These are phyloP conservation scores for Mycena belliarum DNA, from an alignment of 768 basidiomycete species.

Conservation along the genomic window DNA sequence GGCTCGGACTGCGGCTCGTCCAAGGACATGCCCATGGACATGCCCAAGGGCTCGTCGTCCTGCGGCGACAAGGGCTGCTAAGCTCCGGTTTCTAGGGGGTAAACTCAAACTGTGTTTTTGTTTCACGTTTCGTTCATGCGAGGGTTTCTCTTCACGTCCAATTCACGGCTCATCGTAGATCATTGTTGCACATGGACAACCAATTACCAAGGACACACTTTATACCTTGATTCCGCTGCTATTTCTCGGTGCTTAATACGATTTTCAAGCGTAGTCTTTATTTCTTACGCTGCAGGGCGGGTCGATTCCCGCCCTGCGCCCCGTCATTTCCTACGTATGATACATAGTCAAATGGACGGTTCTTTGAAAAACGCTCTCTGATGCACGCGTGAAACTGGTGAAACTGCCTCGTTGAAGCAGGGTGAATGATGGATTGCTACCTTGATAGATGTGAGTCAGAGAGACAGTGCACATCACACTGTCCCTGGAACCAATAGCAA, in stretches of 20 bases:
- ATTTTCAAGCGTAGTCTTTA: slow-evolving; percentile 36
- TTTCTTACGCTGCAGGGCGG: slow-evolving; percentile 32
- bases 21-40: too few relatives aligned
- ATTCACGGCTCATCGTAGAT: slow-evolving; percentile 21
- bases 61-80: background rate
- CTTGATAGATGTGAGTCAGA: slow-evolving; percentile 3
- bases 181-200: slow-evolving; percentile 28
- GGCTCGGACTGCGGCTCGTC: background rate
- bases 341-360: slow-evolving; percentile 17
- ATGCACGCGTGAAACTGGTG: background rate
- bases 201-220: slow-evolving; percentile 22
- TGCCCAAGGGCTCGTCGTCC: too few relatives aligned
- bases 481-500: background rate
- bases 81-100: slow-evolving; percentile 8
- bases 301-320: slow-evolving; percentile 28
- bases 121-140: slow-evolving; percentile 1
- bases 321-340: background rate
- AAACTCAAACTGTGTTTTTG: slow-evolving; percentile 1
- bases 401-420: slow-evolving; percentile 1
- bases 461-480: background rate
- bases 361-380: slow-evolving; percentile 24
- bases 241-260: slow-evolving; percentile 42
- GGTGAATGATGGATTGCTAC: background rate
- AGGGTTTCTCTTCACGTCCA: slow-evolving; percentile 26
- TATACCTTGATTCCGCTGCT: slow-evolving; percentile 42